Evolutionary conservation across 768 basidiomycete species (phyloP).

Genomic region (Galerina marginata): DNA sequence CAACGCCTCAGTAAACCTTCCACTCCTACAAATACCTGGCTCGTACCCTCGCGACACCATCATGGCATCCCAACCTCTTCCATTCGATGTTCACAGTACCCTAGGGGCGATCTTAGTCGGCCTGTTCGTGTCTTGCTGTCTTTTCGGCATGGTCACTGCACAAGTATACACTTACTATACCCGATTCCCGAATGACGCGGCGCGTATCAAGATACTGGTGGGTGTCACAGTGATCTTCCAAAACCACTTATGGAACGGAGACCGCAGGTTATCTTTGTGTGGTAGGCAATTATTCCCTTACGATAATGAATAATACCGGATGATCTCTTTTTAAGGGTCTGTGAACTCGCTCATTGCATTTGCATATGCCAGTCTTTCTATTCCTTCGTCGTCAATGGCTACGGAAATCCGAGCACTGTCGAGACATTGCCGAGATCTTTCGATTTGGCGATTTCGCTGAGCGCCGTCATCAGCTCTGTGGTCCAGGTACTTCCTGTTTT

Average conservation of each 20-base stretch:
- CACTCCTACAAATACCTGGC: no score
- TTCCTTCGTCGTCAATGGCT: background rate
- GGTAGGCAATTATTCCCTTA: background rate
- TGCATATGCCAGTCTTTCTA: slow-evolving; percentile 7
- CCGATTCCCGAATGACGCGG: slow-evolving; percentile 6
- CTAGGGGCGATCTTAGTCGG: slow-evolving; percentile 11
- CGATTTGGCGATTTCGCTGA: slow-evolving; percentile 6
- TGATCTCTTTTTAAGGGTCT: background rate
- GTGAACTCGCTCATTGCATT: slow-evolving; percentile 5
- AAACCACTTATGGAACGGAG: background rate
- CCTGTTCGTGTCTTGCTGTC: slow-evolving; percentile 3
- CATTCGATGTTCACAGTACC: background rate
- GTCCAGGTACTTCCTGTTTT: slow-evolving; percentile 12
- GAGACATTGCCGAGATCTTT: background rate
- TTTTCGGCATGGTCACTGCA: slow-evolving; percentile 10
- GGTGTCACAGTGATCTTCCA: background rate
- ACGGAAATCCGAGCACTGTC: slow-evolving; percentile 4
- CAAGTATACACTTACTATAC: slow-evolving; percentile 11
- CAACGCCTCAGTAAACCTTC: no score
- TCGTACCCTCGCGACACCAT: no score
- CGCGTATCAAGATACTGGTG: background rate
- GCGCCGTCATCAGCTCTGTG: slow-evolving; percentile 1
- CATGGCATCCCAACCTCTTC: background rate
- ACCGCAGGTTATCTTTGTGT: slow-evolving; percentile 3
- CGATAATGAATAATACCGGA: no score